Percentiles rank a stretch among this genome's conserved stretches.
Conservation (phyloP, 2,329 filamentous ascomycete species). For the Coniochaeta sp. region DNA sequence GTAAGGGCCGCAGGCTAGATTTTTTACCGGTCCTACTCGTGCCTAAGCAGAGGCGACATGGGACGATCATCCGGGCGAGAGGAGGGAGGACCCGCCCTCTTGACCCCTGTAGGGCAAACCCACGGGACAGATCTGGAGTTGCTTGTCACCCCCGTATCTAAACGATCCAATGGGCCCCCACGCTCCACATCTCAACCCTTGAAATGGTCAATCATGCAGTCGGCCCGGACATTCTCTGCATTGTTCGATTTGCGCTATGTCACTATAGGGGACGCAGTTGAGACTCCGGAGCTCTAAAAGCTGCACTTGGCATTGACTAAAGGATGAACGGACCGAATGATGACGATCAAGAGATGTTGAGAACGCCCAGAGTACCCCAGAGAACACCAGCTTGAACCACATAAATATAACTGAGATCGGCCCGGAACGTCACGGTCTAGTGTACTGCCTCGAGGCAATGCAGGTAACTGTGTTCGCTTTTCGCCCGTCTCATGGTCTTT, state of each 20-base stretch:
- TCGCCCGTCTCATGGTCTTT: no score
- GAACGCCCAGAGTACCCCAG: background rate
- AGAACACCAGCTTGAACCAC: background rate
- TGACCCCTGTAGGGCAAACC: background rate
- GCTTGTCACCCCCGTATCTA: background rate
- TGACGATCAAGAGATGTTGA: background rate
- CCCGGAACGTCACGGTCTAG: background rate
- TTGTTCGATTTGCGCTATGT: background rate
- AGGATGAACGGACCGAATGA: background rate
- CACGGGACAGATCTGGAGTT: background rate
- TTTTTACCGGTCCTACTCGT: background rate
- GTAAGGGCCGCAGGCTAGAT: conserved; percentile 3
- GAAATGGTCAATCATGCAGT: background rate
- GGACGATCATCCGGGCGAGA: conserved; percentile 1
- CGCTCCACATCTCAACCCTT: background rate
- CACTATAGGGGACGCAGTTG: background rate
- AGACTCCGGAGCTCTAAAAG: background rate
- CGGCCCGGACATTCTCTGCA: background rate
- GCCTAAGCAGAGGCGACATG: background rate
- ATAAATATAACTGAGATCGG: background rate
- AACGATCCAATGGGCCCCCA: background rate
- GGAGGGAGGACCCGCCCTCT: background rate
- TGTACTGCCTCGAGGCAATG: no score
- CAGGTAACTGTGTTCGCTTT: no score
- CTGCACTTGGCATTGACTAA: background rate